phyloP scores from a whole-genome alignment of 202 grass and related monocot species.

The Eragrostis tef region DNA sequence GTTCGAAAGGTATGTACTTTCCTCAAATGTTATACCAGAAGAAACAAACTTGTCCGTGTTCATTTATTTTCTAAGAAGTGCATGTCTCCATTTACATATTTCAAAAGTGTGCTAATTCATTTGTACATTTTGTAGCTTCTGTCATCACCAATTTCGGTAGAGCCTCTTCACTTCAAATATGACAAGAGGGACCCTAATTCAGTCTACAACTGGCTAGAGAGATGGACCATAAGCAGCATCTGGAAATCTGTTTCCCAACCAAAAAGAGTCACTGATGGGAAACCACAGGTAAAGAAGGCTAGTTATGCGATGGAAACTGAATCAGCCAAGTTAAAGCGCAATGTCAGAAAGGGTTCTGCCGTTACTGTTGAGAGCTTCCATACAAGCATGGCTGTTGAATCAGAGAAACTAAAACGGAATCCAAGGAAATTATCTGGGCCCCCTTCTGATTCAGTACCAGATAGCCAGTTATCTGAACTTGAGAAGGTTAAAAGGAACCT shows the following conservation, averaged over 20 bases:
- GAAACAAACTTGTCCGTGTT: not conserved
- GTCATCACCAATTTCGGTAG: slow-evolving; percentile 52
- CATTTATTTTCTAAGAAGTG: slow-evolving; percentile 34
- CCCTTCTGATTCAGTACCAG: slow-evolving; percentile 61
- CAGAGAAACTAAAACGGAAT: slow-evolving; percentile 64
- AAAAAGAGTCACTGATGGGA: slow-evolving; percentile 65
- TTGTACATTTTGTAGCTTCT: slow-evolving; percentile 62
- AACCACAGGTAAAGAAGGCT: slow-evolving; percentile 53
- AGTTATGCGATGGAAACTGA: slow-evolving; percentile 83
- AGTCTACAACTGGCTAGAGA: slow-evolving; percentile 72
- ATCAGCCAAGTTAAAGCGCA: slow-evolving; percentile 83
- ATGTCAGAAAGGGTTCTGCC: slow-evolving; percentile 51
- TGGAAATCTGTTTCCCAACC: slow-evolving; percentile 67
- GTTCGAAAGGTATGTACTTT: slow-evolving; percentile 61
- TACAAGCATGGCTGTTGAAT: slow-evolving; percentile 47
- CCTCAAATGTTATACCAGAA: slow-evolving; percentile 4
- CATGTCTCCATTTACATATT: slow-evolving; percentile 36
- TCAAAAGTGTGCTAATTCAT: slow-evolving; percentile 31
- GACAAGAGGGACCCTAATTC: slow-evolving; percentile 75
- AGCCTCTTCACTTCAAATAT: slow-evolving; percentile 76
- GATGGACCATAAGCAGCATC: slow-evolving; percentile 68
- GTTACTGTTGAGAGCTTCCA: slow-evolving; percentile 48
- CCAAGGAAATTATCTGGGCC: slow-evolving; percentile 50
- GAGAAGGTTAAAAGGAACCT: slow-evolving; percentile 92
- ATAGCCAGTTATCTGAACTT: slow-evolving; percentile 82